These are phyloP conservation scores for Rhododendron ovatum DNA, from an alignment of 148 eudicot genomes.

Conservation along the genomic window DNA sequence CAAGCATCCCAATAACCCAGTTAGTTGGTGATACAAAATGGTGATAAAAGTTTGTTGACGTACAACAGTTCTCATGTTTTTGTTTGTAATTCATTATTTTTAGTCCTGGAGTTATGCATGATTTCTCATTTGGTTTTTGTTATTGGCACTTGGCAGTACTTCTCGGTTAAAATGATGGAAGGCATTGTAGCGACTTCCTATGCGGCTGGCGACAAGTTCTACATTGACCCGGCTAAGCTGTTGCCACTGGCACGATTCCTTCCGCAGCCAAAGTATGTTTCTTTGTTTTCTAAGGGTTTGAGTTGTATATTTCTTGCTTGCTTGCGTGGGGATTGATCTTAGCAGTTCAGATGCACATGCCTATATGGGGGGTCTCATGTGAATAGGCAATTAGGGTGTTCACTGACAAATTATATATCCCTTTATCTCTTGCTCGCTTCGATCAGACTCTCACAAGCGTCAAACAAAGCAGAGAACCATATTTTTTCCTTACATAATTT, in stretches of 20 bases:
- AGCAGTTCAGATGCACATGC: neutral
- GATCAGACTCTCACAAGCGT: too few species aligned
- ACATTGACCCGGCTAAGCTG: constrained; percentile 84
- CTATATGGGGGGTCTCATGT: neutral
- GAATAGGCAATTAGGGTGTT: neutral
- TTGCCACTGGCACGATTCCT: constrained; percentile 90
- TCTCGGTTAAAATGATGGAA: constrained; percentile 80
- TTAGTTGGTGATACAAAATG: neutral
- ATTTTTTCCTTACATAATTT: neutral
- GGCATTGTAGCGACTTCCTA: constrained; percentile 90
- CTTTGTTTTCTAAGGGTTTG: neutral
- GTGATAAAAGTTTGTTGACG: neutral
- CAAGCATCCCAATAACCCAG: neutral
- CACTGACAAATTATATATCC: neutral
- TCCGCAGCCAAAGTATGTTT: constrained; percentile 88
- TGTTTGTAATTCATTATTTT: neutral
- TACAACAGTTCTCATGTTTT: neutral
- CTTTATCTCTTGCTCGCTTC: neutral
- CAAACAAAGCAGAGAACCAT: neutral
- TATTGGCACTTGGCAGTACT: constrained; percentile 42
- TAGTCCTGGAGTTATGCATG: neutral
- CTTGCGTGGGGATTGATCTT: neutral
- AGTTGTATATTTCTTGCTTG: neutral
- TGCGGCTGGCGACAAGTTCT: constrained; percentile 80
- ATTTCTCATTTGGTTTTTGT: neutral